Conservation (phyloP, 768 basidiomycete genomes). For the Kwoniella newhampshirensis region DNA sequence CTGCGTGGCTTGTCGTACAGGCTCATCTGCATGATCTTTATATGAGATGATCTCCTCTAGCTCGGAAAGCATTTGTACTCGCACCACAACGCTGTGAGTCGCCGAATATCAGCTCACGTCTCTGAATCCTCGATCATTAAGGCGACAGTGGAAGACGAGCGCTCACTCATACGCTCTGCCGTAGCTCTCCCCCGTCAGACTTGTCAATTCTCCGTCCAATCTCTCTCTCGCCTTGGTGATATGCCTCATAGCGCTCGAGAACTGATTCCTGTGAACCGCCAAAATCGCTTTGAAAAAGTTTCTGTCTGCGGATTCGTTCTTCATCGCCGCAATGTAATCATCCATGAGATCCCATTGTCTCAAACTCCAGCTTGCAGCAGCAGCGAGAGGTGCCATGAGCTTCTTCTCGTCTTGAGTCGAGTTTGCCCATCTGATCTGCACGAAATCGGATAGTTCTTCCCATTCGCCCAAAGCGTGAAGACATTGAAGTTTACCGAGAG, state of each 20-base stretch:
- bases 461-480: constrained; percentile 97
- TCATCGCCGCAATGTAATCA: constrained; percentile 91
- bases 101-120: constrained; percentile 7
- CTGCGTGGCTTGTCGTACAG: constrained; percentile 85
- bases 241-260: constrained; percentile 80
- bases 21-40: constrained; percentile 90
- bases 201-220: constrained; percentile 83
- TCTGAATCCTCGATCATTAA: not conserved
- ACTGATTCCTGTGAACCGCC: constrained; percentile 93
- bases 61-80: constrained; percentile 97
- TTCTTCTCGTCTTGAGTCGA: constrained; percentile 78
- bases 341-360: constrained; percentile 99
- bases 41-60: constrained; percentile 95
- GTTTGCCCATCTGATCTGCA: constrained; percentile 82
- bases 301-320: constrained; percentile 84
- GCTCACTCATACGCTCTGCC: constrained; percentile 92
- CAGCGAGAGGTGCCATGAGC: constrained; percentile 93
- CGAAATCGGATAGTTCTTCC: constrained; percentile 82
- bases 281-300: constrained; percentile 96
- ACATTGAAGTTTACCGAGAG: constrained; percentile 90
- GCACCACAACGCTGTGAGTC: constrained; percentile 79
- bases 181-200: constrained; percentile 92
- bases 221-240: constrained; percentile 91
- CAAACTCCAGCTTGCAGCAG: constrained; percentile 94
- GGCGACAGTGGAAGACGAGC: not conserved